Evolutionary conservation across 148 eudicot genomes (phyloP), one percentile per base, ranked within the genome.

Genomic region (Fagopyrum homotropicum): DNA sequence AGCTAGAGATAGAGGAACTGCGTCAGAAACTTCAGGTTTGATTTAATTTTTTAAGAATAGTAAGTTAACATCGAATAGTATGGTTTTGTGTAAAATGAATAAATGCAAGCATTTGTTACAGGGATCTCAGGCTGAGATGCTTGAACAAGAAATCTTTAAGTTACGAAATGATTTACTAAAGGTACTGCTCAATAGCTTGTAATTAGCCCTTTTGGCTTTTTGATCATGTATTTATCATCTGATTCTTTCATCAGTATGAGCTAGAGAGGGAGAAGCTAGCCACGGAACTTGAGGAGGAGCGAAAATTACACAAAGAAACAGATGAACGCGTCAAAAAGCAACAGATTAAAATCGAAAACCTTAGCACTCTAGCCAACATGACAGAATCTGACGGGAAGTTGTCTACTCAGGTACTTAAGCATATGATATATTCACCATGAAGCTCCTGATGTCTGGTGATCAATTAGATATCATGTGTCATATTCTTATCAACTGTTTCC

Each of bases 121-220:
- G 97, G 99, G 97, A 77, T 95, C 97, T 73, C 90, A 83, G 49
- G 82, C 97, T 75, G 99, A 86, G 79, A 87, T 92, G 71, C 74
- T 95, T 80, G 97, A 95, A 82, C 96, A 92, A 83, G 96, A 95
- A 81, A 81, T 95, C 66, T 75, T 95, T 82, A 95, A 89, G 76
- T 77, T 95, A 83, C 80, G 97, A 73, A 95, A 92, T 82, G 99
- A 91, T 82, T 86, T 95, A 88, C 91, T 95, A 72, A 90, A 89
- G 96, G 99, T 92, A 82, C 15, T 43, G 45, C 60, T 17, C 57
- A 63, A 40, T 57, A n/a, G 70, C 52, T 19, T 11, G 69, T 80
- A 54, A 17, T 4, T 61, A 74, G 73, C 29, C 66, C 75, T 73
- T 61, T 68, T 29, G n/a, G 17, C 10, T 55, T 40, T 47, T 55